These are phyloP conservation scores for Paecilomyces niveus DNA, from an alignment of 2,329 filamentous ascomycete species.

Conservation along the genomic window DNA sequence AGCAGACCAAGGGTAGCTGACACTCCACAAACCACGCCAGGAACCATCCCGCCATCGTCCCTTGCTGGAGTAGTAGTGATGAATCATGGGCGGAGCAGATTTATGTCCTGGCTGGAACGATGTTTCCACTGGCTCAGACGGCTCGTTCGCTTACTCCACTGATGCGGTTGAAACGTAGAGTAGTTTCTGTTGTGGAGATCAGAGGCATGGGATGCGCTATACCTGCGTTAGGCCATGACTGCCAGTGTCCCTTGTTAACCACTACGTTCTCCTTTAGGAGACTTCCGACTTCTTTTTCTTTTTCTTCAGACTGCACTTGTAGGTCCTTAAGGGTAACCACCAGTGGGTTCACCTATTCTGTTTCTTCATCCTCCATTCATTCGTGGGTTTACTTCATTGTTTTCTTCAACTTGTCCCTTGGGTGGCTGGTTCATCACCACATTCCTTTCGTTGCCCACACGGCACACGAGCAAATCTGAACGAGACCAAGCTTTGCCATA, in stretches of 20 bases:
- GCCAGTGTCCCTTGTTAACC: background rate
- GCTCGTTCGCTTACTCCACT: background rate
- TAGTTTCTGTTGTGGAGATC: background rate
- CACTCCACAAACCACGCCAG: background rate
- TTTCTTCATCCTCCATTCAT: slow-evolving; percentile 5
- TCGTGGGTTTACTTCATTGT: slow-evolving; percentile 3
- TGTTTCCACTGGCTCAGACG: background rate
- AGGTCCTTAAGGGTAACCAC: background rate
- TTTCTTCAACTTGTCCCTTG: background rate
- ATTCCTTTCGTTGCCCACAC: slow-evolving; percentile 23
- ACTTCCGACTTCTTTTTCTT: background rate
- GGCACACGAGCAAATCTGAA: slow-evolving; percentile 2
- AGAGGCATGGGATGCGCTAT: background rate
- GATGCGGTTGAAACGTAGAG: background rate
- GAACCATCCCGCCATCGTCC: background rate
- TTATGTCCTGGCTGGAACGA: background rate
- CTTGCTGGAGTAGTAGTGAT: background rate
- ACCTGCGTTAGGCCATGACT: background rate
- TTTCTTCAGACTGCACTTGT: background rate
- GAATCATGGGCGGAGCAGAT: background rate
- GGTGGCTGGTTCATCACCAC: slow-evolving; percentile 19
- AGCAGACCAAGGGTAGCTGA: background rate
- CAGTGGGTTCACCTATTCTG: slow-evolving; percentile 5
- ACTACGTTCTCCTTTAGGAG: background rate
- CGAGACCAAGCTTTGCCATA: background rate